These are phyloP conservation scores for Mycena sp. DNA, from an alignment of 1,284 basidiomycete genomes.

Conservation along the genomic window DNA sequence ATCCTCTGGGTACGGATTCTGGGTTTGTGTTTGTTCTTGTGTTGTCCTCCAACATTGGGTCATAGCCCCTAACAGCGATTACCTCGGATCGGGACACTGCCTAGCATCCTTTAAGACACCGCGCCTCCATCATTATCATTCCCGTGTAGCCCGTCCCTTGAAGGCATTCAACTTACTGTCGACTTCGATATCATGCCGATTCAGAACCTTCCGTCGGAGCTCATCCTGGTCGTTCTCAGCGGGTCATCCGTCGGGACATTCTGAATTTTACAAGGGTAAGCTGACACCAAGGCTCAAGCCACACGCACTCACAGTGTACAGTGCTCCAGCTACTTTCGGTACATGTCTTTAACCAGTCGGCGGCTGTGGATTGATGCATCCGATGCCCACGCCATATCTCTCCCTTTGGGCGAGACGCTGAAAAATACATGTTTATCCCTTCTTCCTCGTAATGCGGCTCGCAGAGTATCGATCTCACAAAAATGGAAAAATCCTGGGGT, in stretches of 20 bases:
- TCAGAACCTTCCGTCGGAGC: slow-evolving; percentile 13
- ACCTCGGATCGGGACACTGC: too few relatives aligned
- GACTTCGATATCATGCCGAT: background rate
- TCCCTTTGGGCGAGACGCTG: slow-evolving; percentile 25
- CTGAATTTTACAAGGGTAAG: slow-evolving; percentile 16
- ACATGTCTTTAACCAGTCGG: slow-evolving; percentile 15
- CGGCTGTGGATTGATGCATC: slow-evolving; percentile 17
- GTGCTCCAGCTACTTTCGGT: slow-evolving; percentile 18
- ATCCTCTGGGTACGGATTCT: too few relatives aligned
- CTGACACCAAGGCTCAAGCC: background rate
- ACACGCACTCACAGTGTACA: background rate
- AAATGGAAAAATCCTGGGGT: background rate
- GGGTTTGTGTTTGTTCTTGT: too few relatives aligned
- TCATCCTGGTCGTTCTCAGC: slow-evolving; percentile 11
- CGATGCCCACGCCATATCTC: slow-evolving; percentile 12
- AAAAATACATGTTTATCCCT: slow-evolving; percentile 3
- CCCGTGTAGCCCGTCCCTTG: background rate
- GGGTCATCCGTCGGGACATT: slow-evolving; percentile 12
- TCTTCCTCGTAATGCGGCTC: slow-evolving; percentile 11
- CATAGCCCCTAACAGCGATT: too few relatives aligned
- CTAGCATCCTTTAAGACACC: too few relatives aligned
- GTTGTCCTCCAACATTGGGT: too few relatives aligned
- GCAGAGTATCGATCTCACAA: slow-evolving; percentile 11
- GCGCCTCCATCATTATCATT: too few relatives aligned
- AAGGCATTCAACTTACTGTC: background rate